A percentile compares a stretch with the other conserved stretches of the same genome.
Conservation (phyloP, 1,284 basidiomycete species). For the Meripilus lineatus region DNA sequence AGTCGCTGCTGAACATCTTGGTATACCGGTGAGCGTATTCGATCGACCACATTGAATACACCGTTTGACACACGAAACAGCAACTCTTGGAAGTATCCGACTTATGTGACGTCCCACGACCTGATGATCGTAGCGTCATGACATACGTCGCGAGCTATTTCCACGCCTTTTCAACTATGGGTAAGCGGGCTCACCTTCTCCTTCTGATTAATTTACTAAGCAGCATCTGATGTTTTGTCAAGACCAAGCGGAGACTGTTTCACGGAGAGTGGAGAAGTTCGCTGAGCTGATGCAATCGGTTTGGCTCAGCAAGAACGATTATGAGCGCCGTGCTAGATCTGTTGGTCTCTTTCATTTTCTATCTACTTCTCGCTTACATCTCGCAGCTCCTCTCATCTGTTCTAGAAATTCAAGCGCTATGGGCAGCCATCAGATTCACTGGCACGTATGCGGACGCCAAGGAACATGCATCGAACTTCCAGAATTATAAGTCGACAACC, state of each 20-base stretch:
- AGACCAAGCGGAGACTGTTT: slow-evolving; percentile 96
- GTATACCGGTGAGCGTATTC: slow-evolving; percentile 71
- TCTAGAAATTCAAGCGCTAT: slow-evolving; percentile 56
- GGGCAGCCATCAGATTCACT: slow-evolving; percentile 58
- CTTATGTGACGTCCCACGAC: slow-evolving; percentile 82
- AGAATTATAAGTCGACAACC: slow-evolving; percentile 79
- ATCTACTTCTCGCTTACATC: slow-evolving; percentile 5
- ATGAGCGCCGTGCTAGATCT: slow-evolving; percentile 80
- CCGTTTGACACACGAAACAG: no score
- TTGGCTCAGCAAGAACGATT: slow-evolving; percentile 86
- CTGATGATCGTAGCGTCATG: slow-evolving; percentile 96
- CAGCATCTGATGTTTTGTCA: slow-evolving; percentile 3
- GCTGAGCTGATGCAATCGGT: slow-evolving; percentile 92
- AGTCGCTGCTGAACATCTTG: slow-evolving; percentile 81
- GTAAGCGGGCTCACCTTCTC: slow-evolving; percentile 37
- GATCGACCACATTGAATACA: no score
- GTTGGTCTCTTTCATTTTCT: slow-evolving; percentile 36
- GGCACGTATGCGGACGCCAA: slow-evolving; percentile 83
- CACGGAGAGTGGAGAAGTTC: slow-evolving; percentile 92
- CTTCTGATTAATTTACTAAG: background rate
- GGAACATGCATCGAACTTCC: slow-evolving; percentile 69
- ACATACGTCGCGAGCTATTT: slow-evolving; percentile 96
- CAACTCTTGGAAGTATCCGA: slow-evolving; percentile 96
- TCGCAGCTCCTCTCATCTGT: slow-evolving; percentile 65
- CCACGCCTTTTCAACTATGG: slow-evolving; percentile 97